These are phyloP conservation scores for Serendipita sp. DNA, from an alignment of 768 basidiomycete species.

Conservation along the genomic window DNA sequence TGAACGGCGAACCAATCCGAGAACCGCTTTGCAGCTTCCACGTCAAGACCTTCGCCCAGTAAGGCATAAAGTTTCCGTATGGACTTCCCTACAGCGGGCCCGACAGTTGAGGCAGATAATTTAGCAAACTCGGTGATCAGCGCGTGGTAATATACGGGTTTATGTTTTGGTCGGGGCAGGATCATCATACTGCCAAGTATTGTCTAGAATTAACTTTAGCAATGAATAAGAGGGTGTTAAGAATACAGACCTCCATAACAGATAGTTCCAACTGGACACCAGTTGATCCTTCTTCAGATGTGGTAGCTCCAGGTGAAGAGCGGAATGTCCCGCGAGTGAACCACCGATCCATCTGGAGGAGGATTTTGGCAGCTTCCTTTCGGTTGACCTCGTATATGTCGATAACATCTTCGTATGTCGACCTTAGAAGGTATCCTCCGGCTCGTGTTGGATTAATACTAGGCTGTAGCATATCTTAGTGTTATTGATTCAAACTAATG, in stretches of 20 bases:
- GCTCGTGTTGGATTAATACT: slow-evolving; percentile 62
- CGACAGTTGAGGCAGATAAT: slow-evolving; percentile 78
- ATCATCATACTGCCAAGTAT: slow-evolving; percentile 58
- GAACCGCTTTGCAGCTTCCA: slow-evolving; percentile 64
- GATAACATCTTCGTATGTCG: slow-evolving; percentile 56
- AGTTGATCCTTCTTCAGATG: slow-evolving; percentile 30
- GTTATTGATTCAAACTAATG: slow-evolving; percentile 1
- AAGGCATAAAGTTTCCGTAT: slow-evolving; percentile 70
- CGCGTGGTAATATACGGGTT: slow-evolving; percentile 70
- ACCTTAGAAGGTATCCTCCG: slow-evolving; percentile 63
- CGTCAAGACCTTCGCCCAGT: slow-evolving; percentile 75
- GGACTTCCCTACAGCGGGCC: slow-evolving; percentile 91
- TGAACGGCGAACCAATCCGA: slow-evolving; percentile 93
- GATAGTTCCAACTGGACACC: slow-evolving; percentile 71
- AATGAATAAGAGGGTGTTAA: neutral
- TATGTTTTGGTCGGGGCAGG: slow-evolving; percentile 60
- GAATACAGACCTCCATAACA: slow-evolving; percentile 52
- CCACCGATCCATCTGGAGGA: slow-evolving; percentile 80
- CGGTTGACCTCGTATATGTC: slow-evolving; percentile 91
- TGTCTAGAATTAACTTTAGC: slow-evolving; percentile 27
- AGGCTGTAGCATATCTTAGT: slow-evolving; percentile 7
- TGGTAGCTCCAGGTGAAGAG: slow-evolving; percentile 43
- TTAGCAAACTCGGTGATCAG: slow-evolving; percentile 91
- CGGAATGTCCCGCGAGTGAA: slow-evolving; percentile 71
- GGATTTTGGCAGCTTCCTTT: slow-evolving; percentile 78